Evolutionary conservation across 768 basidiomycete species (phyloP), one percentile per base, ranked within the genome.

Genomic region (Pleurotus ostreatus): DNA sequence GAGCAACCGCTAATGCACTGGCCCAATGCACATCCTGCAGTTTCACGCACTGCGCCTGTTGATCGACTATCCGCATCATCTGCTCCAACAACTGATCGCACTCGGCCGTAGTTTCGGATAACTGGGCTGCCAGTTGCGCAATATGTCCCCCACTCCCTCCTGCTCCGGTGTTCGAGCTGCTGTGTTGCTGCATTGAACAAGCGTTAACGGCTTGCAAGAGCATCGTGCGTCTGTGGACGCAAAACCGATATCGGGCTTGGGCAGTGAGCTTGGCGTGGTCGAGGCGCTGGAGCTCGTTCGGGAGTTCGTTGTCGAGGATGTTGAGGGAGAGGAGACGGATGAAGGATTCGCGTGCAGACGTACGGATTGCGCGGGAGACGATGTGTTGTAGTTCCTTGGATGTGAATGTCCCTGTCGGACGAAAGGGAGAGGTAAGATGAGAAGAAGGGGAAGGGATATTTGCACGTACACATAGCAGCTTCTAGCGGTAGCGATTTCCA

Each of bases 1-100:
- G 66, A 1, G 87, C 89, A 60, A 93, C 80, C 0, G 85, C 83
- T 9, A 92, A 78, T 15, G 90, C 88, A n/a, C 87, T 88, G 1
- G 87, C 78, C 71, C 80, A 83, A 68, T 92, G 91, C 38, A 77
- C 70, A 56, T 90, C 85, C 8, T 83, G 74, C 40, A 89, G 61
- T 39, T 74, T 73, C 12, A 75, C 69, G 3, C 92, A 78, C 67
- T 92, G 89, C 0, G 77, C 71, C 26, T 83, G 74, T 60, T 89
- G 90, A 63, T 89, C 85, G 3, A 74, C 70, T 43, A 83, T 75
- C 18, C 74, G 74, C 39, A 87, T 65, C 4, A 93, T 71, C 55
- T 85, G 81, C 40, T 78, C 77, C 58, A 84, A 64, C 16, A 82
- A 71, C 45, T 75, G 66, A 66, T 92, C 89, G 57, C 81, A 84